Conservation (phyloP, 2,329 filamentous ascomycete genomes). For the Trichophyton benhamiae region DNA sequence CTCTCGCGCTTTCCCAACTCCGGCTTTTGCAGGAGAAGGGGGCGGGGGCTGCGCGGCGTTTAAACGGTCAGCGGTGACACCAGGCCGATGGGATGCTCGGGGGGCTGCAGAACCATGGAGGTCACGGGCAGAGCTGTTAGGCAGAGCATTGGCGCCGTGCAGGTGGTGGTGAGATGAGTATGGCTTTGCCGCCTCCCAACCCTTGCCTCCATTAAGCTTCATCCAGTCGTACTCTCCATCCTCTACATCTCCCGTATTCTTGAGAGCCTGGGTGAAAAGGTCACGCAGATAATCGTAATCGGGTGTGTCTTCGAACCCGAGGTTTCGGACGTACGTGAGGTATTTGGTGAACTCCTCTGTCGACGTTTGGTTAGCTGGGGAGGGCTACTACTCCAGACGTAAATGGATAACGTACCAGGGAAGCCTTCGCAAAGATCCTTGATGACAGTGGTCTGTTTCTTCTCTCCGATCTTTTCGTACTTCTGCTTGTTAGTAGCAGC, state of each 20-base stretch:
- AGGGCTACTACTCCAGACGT: background rate
- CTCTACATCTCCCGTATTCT: constrained; percentile 86
- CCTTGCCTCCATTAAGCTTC: constrained; percentile 89
- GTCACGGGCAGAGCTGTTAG: constrained; percentile 73
- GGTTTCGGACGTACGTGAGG: constrained; percentile 88
- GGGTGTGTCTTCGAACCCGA: constrained; percentile 95
- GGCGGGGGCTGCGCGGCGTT: constrained; percentile 84
- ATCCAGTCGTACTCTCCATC: constrained; percentile 99
- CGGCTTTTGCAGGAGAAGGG: constrained; percentile 68
- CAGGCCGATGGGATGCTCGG: constrained; percentile 47
- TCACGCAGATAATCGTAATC: constrained; percentile 97
- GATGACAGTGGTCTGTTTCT: constrained; percentile 96
- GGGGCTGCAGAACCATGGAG: constrained; percentile 58
- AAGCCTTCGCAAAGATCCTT: constrained; percentile 95
- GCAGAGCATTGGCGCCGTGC: constrained; percentile 57
- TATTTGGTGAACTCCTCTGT: constrained; percentile 94
- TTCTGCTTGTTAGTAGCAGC: constrained; percentile 79
- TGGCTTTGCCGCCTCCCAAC: constrained; percentile 70
- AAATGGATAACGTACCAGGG: constrained; percentile 45
- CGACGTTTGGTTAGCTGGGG: constrained; percentile 20
- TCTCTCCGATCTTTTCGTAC: constrained; percentile 99
- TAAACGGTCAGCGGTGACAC: constrained; percentile 75
- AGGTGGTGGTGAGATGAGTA: constrained; percentile 60
- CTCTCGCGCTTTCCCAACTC: constrained; percentile 57
- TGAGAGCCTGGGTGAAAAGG: constrained; percentile 88